Percentiles rank a stretch among this genome's conserved stretches.
Conservation (phyloP, 192 early-diverging fungal species). For the Coemansia sp. region DNA sequence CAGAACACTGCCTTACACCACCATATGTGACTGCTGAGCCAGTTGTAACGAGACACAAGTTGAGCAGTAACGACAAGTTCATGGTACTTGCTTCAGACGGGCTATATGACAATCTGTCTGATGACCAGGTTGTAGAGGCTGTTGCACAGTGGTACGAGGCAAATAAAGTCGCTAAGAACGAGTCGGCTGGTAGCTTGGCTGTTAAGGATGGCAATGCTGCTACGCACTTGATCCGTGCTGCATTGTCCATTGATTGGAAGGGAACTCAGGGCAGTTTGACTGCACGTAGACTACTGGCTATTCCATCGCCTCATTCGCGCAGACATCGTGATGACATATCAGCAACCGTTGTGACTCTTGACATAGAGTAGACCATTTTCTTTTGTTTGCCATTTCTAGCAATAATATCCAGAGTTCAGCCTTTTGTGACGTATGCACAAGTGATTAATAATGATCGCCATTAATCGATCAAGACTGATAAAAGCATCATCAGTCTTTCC, state of each 20-base stretch:
- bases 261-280: slow-evolving; percentile 64
- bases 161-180: neutral
- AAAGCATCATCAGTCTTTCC: no score
- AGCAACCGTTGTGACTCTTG: slow-evolving; percentile 61
- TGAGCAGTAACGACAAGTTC: slow-evolving; percentile 66
- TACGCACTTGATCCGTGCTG: slow-evolving; percentile 72
- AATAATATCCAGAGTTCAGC: no score
- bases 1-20: slow-evolving; percentile 60
- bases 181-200: slow-evolving; percentile 4
- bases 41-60: slow-evolving; percentile 62
- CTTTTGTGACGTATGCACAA: no score
- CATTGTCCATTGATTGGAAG: slow-evolving; percentile 48
- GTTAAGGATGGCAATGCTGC: slow-evolving; percentile 62
- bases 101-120: slow-evolving; percentile 75
- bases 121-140: slow-evolving; percentile 58
- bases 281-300: slow-evolving; percentile 64
- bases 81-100: slow-evolving; percentile 85
- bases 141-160: slow-evolving; percentile 56
- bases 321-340: slow-evolving; percentile 83
- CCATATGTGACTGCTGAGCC: slow-evolving; percentile 81
- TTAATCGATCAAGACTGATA: no score
- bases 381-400: neutral
- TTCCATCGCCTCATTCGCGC: slow-evolving; percentile 69
- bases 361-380: slow-evolving; percentile 12
- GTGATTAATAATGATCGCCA: no score